Percentiles rank a stretch among this genome's conserved stretches.
phyloP scores from a whole-genome alignment of 2,329 filamentous ascomycete species.

The Rhynchosporium graminicola region DNA sequence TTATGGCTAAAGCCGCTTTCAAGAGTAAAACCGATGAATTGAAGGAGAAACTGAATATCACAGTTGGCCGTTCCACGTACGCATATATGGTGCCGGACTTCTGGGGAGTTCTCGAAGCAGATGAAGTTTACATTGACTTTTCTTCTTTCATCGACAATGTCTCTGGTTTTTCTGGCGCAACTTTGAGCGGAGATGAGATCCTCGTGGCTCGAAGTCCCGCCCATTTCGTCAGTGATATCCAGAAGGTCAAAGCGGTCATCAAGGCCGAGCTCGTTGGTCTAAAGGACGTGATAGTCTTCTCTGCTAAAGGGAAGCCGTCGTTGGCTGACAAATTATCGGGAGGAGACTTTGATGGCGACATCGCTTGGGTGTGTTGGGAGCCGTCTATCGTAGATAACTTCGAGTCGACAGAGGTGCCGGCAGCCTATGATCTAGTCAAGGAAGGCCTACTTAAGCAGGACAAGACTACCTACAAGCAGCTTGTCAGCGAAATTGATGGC shows the following conservation, averaged over 20 bases:
- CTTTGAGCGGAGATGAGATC: conserved; percentile 59
- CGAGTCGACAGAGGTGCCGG: conserved; percentile 55
- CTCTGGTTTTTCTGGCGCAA: conserved; percentile 53
- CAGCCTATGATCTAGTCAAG: conserved; percentile 47
- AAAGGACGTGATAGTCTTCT: conserved; percentile 80
- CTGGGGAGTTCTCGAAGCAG: conserved; percentile 56
- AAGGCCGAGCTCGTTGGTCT: conserved; percentile 63
- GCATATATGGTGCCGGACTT: conserved; percentile 72
- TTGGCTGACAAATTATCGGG: conserved; percentile 73
- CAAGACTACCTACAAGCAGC: conserved; percentile 42
- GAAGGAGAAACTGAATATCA: conserved; percentile 60
- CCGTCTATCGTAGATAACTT: conserved; percentile 66
- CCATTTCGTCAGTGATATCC: conserved; percentile 70
- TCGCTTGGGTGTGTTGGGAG: conserved; percentile 79
- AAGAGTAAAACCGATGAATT: conserved; percentile 34
- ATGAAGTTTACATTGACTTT: conserved; percentile 69
- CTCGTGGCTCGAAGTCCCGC: conserved; percentile 71
- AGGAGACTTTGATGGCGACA: conserved; percentile 80
- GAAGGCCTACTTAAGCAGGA: conserved; percentile 54
- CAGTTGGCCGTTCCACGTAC: conserved; percentile 60
- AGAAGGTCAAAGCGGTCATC: conserved; percentile 62
- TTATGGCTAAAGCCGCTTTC: conserved; percentile 42
- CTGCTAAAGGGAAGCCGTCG: conserved; percentile 59
- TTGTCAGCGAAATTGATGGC: conserved; percentile 21
- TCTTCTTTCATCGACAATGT: conserved; percentile 58